phyloP scores from a whole-genome alignment of 306 rosid genomes.

The Myrica gale region DNA sequence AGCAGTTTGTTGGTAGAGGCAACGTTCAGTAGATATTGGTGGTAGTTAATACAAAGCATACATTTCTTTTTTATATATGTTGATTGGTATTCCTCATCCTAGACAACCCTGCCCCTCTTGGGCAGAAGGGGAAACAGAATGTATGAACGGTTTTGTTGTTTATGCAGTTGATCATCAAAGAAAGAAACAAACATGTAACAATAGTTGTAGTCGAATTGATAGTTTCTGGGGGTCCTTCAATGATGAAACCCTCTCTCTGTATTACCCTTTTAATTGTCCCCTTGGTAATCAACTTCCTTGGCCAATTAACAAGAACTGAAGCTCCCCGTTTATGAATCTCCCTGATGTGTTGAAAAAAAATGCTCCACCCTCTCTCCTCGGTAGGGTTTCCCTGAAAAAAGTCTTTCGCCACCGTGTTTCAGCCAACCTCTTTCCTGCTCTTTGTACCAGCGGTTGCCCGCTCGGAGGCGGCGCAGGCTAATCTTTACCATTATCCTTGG shows the following conservation, averaged over 20 bases:
- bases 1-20: not conserved
- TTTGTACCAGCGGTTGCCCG: too few species aligned
- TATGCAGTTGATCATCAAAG: not conserved
- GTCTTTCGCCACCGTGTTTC: too few species aligned
- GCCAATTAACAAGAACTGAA: too few species aligned
- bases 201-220: not conserved
- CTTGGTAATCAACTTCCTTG: too few species aligned
- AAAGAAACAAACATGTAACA: not conserved
- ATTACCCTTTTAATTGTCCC: too few species aligned
- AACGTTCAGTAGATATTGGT: not conserved
- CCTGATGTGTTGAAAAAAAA: too few species aligned
- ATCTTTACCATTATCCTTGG: too few species aligned
- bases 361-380: too few species aligned
- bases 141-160: not conserved
- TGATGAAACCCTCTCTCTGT: not conserved
- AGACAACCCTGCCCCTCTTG: not conserved
- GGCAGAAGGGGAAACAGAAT: conserved; percentile 1
- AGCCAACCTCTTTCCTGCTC: too few species aligned
- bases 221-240: not conserved
- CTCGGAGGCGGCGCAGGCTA: too few species aligned
- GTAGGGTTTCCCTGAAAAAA: too few species aligned
- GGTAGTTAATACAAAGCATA: not conserved
- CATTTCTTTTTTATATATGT: not conserved
- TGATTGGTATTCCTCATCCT: not conserved
- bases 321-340: too few species aligned